phyloP scores from a whole-genome alignment of 2,329 filamentous ascomycete genomes.

The Mycogone perniciosa region DNA sequence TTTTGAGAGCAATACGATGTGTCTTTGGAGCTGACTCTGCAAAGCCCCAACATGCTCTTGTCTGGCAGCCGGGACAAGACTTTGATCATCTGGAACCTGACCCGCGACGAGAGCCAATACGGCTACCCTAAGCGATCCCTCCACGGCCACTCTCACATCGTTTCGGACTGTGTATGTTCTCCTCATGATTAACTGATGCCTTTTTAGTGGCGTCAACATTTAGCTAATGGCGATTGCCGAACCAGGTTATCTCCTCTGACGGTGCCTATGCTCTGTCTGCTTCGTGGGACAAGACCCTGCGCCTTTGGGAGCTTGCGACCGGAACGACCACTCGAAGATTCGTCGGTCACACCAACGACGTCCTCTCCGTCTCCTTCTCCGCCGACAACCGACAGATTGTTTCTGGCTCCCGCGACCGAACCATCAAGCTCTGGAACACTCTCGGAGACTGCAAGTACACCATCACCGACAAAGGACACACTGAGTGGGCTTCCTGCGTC shows the following conservation, averaged over 20 bases:
- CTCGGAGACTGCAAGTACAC: slow-evolving; percentile 99
- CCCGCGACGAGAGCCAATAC: slow-evolving; percentile 96
- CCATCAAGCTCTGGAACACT: slow-evolving; percentile 99
- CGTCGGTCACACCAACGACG: slow-evolving; percentile 98
- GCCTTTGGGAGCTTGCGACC: slow-evolving; percentile 97
- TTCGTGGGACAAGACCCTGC: slow-evolving; percentile 99
- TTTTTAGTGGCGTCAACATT: neutral
- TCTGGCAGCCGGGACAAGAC: slow-evolving; percentile 97
- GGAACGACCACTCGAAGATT: slow-evolving; percentile 97
- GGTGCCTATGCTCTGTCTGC: slow-evolving; percentile 98
- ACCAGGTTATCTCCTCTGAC: slow-evolving; percentile 95
- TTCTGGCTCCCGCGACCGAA: slow-evolving; percentile 94
- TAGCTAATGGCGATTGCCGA: slow-evolving; percentile 20
- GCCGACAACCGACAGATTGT: slow-evolving; percentile 99
- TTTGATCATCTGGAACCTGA: slow-evolving; percentile 99
- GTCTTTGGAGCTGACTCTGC: slow-evolving; percentile 18
- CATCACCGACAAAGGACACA: slow-evolving; percentile 99
- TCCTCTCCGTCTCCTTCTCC: slow-evolving; percentile 99
- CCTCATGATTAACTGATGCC: neutral
- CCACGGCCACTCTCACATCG: slow-evolving; percentile 98
- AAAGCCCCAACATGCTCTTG: slow-evolving; percentile 97
- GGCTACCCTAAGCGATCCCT: slow-evolving; percentile 99
- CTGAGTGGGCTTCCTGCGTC: slow-evolving; percentile 99
- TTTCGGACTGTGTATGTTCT: slow-evolving; percentile 95
- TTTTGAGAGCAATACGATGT: neutral